These are phyloP conservation scores for Torulaspora globosa DNA, from an alignment of 1,139 yeast species.

Conservation along the genomic window DNA sequence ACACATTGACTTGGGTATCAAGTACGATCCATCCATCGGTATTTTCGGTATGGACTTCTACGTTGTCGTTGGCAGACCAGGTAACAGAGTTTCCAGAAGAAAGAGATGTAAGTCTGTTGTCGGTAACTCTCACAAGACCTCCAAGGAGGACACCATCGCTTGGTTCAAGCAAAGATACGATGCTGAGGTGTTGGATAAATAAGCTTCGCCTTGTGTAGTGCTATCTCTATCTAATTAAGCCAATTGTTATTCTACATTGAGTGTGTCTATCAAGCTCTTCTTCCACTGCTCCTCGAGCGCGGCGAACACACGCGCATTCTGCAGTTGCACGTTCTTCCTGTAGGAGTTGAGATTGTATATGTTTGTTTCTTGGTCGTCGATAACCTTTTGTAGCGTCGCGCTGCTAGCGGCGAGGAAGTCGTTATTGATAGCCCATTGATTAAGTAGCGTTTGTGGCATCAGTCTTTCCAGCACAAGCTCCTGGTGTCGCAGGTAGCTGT, in stretches of 20 bases:
- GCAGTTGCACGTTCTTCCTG: constrained; percentile 16
- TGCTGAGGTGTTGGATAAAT: constrained; percentile 91
- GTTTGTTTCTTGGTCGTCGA: constrained; percentile 17
- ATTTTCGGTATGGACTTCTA: constrained; percentile 99
- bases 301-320: constrained; percentile 12
- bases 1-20: constrained; percentile 99
- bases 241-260: constrained; percentile 7
- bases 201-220: constrained; percentile 35
- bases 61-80: constrained; percentile 99
- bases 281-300: constrained; percentile 19
- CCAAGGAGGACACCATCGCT: constrained; percentile 89
- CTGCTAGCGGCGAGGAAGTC: constrained; percentile 18
- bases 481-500: constrained; percentile 30
- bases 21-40: constrained; percentile 99
- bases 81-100: constrained; percentile 98
- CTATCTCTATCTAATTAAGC: constrained; percentile 7
- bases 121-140: constrained; percentile 91
- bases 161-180: constrained; percentile 99
- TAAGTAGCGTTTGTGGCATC: constrained; percentile 26
- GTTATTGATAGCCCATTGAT: constrained; percentile 32
- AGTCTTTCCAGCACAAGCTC: constrained; percentile 20
- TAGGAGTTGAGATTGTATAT: constrained; percentile 19
- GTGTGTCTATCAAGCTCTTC: constrained; percentile 13
- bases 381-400: constrained; percentile 11
- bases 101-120: constrained; percentile 88